Conservation (phyloP, 768 basidiomycete species). For the Rhodotorula graminis region DNA sequence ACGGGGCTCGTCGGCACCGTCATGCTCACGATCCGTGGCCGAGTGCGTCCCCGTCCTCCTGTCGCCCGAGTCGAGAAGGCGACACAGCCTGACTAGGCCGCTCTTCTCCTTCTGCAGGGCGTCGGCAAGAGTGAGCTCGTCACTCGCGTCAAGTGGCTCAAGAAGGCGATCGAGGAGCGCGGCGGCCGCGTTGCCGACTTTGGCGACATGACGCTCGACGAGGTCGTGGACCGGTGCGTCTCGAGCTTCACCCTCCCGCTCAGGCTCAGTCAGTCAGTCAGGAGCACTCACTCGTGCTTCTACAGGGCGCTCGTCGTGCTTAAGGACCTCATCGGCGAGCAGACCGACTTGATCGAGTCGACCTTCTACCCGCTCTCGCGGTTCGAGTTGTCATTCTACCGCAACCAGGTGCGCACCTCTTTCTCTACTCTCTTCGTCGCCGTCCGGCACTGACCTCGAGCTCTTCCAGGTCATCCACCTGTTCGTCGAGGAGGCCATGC, state of each 20-base stretch:
- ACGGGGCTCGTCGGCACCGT: constrained; percentile 39
- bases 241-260: too few relatives aligned
- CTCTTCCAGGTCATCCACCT: constrained; percentile 36
- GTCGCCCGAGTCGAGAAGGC: too few relatives aligned
- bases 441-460: background rate
- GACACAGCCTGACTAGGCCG: too few relatives aligned
- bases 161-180: constrained; percentile 30
- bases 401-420: constrained; percentile 27
- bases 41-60: constrained; percentile 15
- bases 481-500: constrained; percentile 39
- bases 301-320: constrained; percentile 38
- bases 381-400: constrained; percentile 41
- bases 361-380: constrained; percentile 38
- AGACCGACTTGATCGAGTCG: constrained; percentile 37
- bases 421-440: background rate
- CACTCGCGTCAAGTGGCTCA: constrained; percentile 39
- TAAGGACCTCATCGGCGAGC: constrained; percentile 39
- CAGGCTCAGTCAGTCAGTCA: too few relatives aligned
- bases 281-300: background rate
- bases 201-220: constrained; percentile 30
- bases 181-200: constrained; percentile 41
- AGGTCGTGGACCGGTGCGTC: constrained; percentile 39
- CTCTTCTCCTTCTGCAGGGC: constrained; percentile 22
- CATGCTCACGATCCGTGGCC: constrained; percentile 38
- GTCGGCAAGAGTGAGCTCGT: constrained; percentile 40